phyloP scores from a whole-genome alignment of 352 stramenopile species.

The Lagenidium giganteum region DNA sequence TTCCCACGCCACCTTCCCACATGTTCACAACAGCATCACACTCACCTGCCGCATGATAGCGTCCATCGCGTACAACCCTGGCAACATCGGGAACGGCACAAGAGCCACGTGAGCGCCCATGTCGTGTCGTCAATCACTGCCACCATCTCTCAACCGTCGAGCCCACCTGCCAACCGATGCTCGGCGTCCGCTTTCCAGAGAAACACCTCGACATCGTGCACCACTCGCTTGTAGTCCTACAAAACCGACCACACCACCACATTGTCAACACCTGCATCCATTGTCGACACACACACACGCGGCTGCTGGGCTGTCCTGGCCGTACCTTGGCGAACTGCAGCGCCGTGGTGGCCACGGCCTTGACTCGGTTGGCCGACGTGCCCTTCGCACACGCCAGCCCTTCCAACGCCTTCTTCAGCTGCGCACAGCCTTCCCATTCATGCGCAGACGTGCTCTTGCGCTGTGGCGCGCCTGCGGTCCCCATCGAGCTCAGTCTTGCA shows the following conservation, averaged over 20 bases:
- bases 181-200: conserved; percentile 81
- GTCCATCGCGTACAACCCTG: conserved; percentile 78
- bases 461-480: too few species aligned
- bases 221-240: conserved; percentile 84
- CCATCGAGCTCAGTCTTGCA: too few species aligned
- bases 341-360: conserved; percentile 58
- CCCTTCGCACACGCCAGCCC: conserved; percentile 69
- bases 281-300: background rate
- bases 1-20: background rate
- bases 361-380: conserved; percentile 74
- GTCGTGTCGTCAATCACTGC: conserved; percentile 3
- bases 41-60: conserved; percentile 74
- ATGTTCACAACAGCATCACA: background rate
- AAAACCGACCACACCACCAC: conserved; percentile 19
- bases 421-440: conserved; percentile 73
- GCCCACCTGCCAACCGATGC: conserved; percentile 65
- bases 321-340: conserved; percentile 70
- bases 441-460: too few species aligned
- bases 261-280: conserved; percentile 7
- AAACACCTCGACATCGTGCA: conserved; percentile 82
- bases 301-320: background rate
- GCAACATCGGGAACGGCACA: background rate
- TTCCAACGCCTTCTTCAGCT: conserved; percentile 64
- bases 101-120: conserved; percentile 5
- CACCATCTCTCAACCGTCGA: background rate